Evolutionary conservation across 441 rosid genomes (phyloP).

Genomic region (Arabidopsis lyrata): DNA sequence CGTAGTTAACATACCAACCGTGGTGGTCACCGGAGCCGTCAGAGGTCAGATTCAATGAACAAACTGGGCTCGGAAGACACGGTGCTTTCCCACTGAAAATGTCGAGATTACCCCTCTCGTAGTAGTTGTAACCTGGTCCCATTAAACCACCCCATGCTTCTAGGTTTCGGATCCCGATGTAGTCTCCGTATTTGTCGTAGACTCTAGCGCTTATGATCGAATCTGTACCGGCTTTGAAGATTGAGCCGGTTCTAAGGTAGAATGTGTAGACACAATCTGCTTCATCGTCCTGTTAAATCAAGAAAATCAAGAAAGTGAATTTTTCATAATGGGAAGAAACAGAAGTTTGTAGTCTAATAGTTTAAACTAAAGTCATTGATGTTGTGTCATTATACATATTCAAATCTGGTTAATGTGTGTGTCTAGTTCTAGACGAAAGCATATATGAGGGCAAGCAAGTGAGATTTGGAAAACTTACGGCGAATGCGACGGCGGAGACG

Average conservation of each 20-base stretch:
- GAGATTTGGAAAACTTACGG: conserved; percentile 44
- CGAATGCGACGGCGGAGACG: conserved; percentile 42
- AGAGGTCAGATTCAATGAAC: conserved; percentile 73
- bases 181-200: conserved; percentile 54
- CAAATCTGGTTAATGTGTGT: neutral
- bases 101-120: conserved; percentile 85
- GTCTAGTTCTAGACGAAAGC: neutral
- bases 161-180: conserved; percentile 52
- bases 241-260: conserved; percentile 72
- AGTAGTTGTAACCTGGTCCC: conserved; percentile 70
- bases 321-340: neutral
- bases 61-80: conserved; percentile 57
- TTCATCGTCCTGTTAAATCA: conserved; percentile 49
- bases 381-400: neutral
- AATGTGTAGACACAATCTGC: conserved; percentile 72
- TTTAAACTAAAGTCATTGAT: neutral
- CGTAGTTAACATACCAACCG: conserved; percentile 86
- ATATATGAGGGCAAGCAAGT: too few relatives aligned
- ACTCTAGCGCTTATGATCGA: conserved; percentile 60
- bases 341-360: neutral
- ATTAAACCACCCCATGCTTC: conserved; percentile 84
- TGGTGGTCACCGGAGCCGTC: conserved; percentile 75
- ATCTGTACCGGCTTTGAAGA: conserved; percentile 79
- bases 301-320: neutral
- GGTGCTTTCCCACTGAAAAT: conserved; percentile 75